Evolutionary conservation across 176 grass and related monocot genomes (phyloP), one percentile per base, ranked within the genome.

Genomic region (Eleusine indica): DNA sequence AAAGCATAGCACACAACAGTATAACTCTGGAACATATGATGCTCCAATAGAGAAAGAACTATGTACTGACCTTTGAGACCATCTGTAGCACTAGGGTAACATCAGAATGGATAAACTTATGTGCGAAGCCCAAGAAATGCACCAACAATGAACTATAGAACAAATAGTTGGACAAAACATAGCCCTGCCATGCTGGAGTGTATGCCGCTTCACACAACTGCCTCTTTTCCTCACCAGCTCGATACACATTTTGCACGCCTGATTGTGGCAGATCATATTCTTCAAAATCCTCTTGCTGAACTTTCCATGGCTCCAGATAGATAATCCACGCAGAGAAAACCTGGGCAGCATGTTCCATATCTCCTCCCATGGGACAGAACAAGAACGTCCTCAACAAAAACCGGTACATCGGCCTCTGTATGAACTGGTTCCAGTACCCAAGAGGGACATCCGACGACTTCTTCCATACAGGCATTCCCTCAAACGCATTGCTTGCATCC

Each of bases 291-390:
- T 88, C 89, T 54, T 84, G 76, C 41, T 66, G 83, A 89, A 82
- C 47, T 80, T 94, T 94, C 94, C 94, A 94, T 79, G 91, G 89
- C 47, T 94, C 87, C 65, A 94, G 85, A 88, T 97, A 92, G 60
- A 84, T 22, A 62, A 88, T 72, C 94, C 91, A 94, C n/a, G 91
- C 78, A 80, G 85, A 82, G 65, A 91, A 92, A 73, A 90, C 76
- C 42, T 94, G 61, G 22, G 61, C 61, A 64, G 61, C 25, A 4
- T 30, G 88, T 74, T 87, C 90, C 12, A 94, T 72, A 9, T 78
- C 89, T 84, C 62, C 75, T 16, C 85, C 89, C 41, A 77, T 86
- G 56, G 91, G 89, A 63, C 76, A 94, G 79, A 90, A 97, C 72
- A 97, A 66, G 80, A 97, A 86, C 3, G 82, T 88, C 85, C 94